These are phyloP conservation scores for Psophocarpus tetragonolobus DNA, from an alignment of 306 rosid genomes.

Conservation along the genomic window DNA sequence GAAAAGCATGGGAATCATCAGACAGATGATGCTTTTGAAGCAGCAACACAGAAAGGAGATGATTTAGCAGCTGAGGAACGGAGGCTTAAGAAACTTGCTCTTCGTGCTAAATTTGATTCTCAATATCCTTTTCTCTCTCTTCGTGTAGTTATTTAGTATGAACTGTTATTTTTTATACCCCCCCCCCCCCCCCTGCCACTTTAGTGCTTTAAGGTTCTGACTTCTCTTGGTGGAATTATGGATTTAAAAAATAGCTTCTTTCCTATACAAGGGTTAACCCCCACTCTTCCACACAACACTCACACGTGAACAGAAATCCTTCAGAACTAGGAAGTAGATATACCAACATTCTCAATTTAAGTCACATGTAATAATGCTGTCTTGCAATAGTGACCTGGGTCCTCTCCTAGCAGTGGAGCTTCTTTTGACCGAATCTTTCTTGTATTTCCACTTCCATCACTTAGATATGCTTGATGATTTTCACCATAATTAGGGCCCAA, in stretches of 20 bases:
- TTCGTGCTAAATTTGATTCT: slow-evolving; percentile 81
- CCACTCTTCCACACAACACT: background rate
- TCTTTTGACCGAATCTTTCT: background rate
- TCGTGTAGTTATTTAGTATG: background rate
- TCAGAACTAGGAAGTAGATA: background rate
- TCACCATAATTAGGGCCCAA: background rate
- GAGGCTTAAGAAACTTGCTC: slow-evolving; percentile 82
- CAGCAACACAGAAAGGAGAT: slow-evolving; percentile 40
- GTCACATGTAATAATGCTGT: slow-evolving; percentile 4
- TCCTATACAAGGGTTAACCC: background rate
- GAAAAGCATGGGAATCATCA: slow-evolving; percentile 45
- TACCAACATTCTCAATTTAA: slow-evolving; percentile 1
- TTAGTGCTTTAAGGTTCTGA: background rate
- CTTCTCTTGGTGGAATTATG: background rate
- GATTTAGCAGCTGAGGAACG: slow-evolving; percentile 62
- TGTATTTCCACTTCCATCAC: background rate
- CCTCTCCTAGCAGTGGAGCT: background rate
- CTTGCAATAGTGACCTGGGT: background rate
- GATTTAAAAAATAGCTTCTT: background rate
- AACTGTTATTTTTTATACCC: background rate
- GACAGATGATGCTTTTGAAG: slow-evolving; percentile 34
- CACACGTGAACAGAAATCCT: background rate
- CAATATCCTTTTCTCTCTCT: slow-evolving; percentile 73
- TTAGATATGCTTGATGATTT: background rate
- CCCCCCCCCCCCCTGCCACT: background rate